Evolutionary conservation across 2,329 filamentous ascomycete species (phyloP), one percentile per base, ranked within the genome.

Genomic region (Zymoseptoria passerinii): DNA sequence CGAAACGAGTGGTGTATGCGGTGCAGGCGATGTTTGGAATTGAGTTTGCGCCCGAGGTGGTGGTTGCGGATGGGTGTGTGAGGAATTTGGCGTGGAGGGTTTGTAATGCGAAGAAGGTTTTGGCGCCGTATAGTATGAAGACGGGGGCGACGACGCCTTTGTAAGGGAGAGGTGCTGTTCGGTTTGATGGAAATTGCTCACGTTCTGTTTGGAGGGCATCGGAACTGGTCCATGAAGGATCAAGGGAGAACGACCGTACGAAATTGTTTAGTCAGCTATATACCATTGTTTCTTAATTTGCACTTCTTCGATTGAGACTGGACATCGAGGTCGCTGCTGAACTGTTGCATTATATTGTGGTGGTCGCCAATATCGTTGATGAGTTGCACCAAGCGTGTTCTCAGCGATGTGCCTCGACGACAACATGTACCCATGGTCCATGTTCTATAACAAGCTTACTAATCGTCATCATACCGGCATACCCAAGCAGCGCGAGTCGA

Each of bases 11-110:
- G 9, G 92, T 97, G 0, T 97, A 95, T 73, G 94, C 92, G 4
- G 90, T 99, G 28, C 88, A 89, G 63, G 89, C 95, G 72, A 96
- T 96, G 91, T 88, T 99, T 72, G 94, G 92, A 54, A 89, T 99
- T 60, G 94, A 99, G 72, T 92, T 99, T 70, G 90, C 94, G 1
- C 87, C 92, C 0, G 90, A 90, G 50, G 92, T 97, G 0, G 94
- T 99, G 29, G 85, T 89, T 55, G 91, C 92, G 0, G 94, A 99
- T 75, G 90, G 94, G 5, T 95, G 87, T 66, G 89, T 97, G 60
- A 84, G 82, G 69, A 96, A 95, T 71, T 77, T 99, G 63, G 91
- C 92, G 5, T 96, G 92, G 92, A 83, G 94, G 69, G 89, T 99
- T 63, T 94, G 88, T 73, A 95, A 95, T 72, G 94, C 94, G 40